These are phyloP conservation scores for Termitomyces sp. DNA, from an alignment of 768 basidiomycete genomes.

Conservation along the genomic window DNA sequence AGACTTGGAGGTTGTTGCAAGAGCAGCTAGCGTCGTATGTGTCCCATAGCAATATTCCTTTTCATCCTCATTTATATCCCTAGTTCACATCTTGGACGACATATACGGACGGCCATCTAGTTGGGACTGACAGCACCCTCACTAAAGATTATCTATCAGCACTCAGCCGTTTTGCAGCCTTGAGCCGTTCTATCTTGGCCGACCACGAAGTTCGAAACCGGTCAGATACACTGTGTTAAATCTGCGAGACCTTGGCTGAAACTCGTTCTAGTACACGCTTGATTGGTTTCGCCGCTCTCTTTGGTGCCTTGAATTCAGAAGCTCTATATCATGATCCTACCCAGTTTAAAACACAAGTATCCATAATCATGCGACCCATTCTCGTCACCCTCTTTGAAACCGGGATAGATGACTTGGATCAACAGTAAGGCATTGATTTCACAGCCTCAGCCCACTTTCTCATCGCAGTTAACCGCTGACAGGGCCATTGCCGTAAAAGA, in stretches of 20 bases:
- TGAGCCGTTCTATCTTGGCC: conserved; percentile 46
- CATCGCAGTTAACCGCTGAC: not conserved
- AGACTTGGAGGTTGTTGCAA: conserved; percentile 73
- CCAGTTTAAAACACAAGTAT: conserved; percentile 70
- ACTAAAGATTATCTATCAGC: conserved; percentile 68
- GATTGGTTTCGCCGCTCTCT: conserved; percentile 80
- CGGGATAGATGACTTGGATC: conserved; percentile 50
- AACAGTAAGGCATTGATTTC: conserved; percentile 49
- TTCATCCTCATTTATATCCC: conserved; percentile 1
- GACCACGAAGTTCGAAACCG: conserved; percentile 76
- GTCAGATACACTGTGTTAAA: conserved; percentile 27
- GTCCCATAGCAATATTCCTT: not conserved
- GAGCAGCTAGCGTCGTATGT: conserved; percentile 78
- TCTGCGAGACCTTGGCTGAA: not conserved
- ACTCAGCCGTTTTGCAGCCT: conserved; percentile 56
- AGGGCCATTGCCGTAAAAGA: conserved; percentile 64
- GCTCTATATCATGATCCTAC: conserved; percentile 68
- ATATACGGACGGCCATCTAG: conserved; percentile 80
- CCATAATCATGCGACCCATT: conserved; percentile 66
- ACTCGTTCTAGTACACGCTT: conserved; percentile 60
- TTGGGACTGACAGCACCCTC: conserved; percentile 69
- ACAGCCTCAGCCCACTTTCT: conserved; percentile 6
- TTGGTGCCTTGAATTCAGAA: conserved; percentile 78
- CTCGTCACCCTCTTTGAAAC: conserved; percentile 63
- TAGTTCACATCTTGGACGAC: conserved; percentile 92